Evolutionary conservation across 1,284 basidiomycete genomes (phyloP).

Genomic region (Abortiporus biennis): DNA sequence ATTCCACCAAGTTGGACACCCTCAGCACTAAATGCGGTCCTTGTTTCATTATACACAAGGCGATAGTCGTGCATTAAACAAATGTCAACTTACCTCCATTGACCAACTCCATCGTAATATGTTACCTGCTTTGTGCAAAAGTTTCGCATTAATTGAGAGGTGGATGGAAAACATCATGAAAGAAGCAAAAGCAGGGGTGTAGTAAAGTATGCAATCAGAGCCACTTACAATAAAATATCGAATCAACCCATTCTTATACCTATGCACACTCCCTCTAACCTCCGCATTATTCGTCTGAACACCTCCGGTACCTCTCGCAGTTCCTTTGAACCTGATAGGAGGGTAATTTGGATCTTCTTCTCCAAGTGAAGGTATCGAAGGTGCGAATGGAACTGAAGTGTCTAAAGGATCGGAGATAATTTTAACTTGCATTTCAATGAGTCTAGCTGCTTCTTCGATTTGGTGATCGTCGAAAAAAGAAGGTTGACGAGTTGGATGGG

Average conservation of each 20-base stretch:
- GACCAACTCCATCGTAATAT: conserved; percentile 36
- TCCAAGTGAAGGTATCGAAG: conserved; percentile 11
- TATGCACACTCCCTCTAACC: conserved; percentile 51
- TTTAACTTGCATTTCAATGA: conserved; percentile 51
- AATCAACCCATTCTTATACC: conserved; percentile 45
- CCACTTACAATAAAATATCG: conserved; percentile 63
- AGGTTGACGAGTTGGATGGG: conserved; percentile 32
- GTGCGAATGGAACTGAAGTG: too few species aligned
- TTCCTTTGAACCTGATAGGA: conserved; percentile 48
- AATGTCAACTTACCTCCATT: conserved; percentile 46
- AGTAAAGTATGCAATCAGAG: too few species aligned
- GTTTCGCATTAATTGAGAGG: not conserved
- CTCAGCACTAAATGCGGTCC: conserved; percentile 35
- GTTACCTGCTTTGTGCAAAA: conserved; percentile 34
- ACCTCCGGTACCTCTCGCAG: conserved; percentile 37
- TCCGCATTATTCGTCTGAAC: conserved; percentile 17
- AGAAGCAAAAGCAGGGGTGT: not conserved
- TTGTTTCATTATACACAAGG: not conserved
- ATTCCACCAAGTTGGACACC: conserved; percentile 59
- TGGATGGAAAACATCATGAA: not conserved
- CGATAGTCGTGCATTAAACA: conserved; percentile 5
- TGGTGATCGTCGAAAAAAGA: conserved; percentile 47
- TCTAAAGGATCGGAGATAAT: conserved; percentile 28
- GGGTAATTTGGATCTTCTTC: conserved; percentile 30
- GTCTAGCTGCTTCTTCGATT: conserved; percentile 57